These are phyloP conservation scores for Rhizoclosmatium globosum DNA, from an alignment of 192 early-diverging fungal genomes.

Conservation along the genomic window DNA sequence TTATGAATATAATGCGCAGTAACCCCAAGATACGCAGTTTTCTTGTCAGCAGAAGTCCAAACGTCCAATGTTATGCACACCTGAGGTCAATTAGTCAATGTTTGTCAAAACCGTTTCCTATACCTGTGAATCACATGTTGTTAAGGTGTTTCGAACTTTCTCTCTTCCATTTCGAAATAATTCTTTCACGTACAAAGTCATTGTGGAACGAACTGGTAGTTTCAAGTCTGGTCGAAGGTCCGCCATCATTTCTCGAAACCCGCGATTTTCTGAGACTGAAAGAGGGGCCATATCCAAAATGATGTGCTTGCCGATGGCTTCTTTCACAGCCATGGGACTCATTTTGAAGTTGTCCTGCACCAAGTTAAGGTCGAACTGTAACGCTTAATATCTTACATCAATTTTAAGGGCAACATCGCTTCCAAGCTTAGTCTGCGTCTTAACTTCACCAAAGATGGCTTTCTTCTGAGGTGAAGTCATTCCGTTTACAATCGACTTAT, in stretches of 20 bases:
- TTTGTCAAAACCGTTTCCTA: too few relatives aligned
- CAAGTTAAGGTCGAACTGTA: neutral
- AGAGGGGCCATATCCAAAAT: neutral
- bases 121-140: too few relatives aligned
- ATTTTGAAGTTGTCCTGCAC: neutral
- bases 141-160: too few relatives aligned
- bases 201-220: slow-evolving; percentile 6
- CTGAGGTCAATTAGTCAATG: too few relatives aligned
- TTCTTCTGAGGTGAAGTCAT: neutral
- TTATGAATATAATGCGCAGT: neutral
- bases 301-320: neutral
- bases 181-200: neutral
- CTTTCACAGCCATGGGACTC: neutral
- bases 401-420: neutral
- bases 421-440: neutral
- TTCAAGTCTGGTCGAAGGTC: neutral
- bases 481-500: neutral
- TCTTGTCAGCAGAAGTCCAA: too few relatives aligned
- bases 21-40: neutral
- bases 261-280: neutral
- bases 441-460: neutral
- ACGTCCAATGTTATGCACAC: too few relatives aligned
- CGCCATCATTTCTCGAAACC: neutral
- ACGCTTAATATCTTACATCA: neutral
- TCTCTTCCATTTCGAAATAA: neutral